Evolutionary conservation across 768 basidiomycete genomes (phyloP).

Genomic region (Podaxis sp.): DNA sequence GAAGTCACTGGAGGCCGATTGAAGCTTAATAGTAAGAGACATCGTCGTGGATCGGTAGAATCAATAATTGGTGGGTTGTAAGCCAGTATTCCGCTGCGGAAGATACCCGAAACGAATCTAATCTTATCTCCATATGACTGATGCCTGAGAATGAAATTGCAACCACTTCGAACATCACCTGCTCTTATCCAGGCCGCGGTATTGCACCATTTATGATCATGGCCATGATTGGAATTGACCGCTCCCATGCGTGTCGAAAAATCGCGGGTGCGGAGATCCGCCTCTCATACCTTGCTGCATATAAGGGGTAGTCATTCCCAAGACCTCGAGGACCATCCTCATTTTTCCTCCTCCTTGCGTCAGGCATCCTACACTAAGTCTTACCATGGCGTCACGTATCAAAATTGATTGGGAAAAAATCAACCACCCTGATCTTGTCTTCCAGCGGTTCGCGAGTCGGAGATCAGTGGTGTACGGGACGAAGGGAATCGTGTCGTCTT

Average conservation of each 20-base stretch:
- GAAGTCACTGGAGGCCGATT: conserved; percentile 70
- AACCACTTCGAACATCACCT: not conserved
- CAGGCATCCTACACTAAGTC: not conserved
- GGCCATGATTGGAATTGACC: not conserved
- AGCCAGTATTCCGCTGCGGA: not conserved
- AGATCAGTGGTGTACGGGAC: conserved; percentile 84
- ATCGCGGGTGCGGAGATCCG: not conserved
- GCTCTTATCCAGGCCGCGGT: not conserved
- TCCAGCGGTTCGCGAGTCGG: conserved; percentile 78
- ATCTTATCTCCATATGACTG: conserved; percentile 5
- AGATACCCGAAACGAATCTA: not conserved
- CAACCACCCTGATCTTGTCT: conserved; percentile 60
- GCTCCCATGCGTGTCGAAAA: not conserved
- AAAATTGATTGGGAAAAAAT: conserved; percentile 57
- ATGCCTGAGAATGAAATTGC: not conserved
- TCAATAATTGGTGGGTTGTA: not conserved
- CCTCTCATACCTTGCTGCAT: not conserved
- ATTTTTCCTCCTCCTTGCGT: not conserved
- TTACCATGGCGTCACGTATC: conserved; percentile 33
- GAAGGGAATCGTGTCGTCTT: conserved; percentile 84
- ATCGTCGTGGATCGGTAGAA: conserved; percentile 27
- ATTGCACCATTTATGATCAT: not conserved
- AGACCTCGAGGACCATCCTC: not conserved
- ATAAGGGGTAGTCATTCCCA: not conserved
- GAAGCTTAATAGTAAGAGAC: conserved; percentile 60